Evolutionary conservation across 495 filamentous ascomycete genomes (phyloP).

Genomic region (Podospora anserina): DNA sequence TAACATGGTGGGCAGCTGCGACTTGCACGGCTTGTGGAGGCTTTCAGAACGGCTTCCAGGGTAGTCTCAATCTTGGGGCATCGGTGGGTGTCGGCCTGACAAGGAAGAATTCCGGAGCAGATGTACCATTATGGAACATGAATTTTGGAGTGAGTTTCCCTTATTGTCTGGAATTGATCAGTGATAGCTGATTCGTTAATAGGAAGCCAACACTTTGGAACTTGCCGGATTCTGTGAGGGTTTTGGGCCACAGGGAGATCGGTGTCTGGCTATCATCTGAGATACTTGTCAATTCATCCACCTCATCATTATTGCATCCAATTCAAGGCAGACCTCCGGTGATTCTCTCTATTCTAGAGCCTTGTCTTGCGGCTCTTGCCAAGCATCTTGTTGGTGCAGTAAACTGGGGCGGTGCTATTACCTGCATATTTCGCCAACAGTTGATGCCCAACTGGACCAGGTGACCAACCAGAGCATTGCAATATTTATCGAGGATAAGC

Average conservation of each 20-base stretch:
- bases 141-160: conserved; percentile 14
- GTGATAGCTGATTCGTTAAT: background rate
- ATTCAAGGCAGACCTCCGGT: background rate
- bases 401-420: no score
- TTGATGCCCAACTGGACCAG: no score
- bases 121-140: conserved; percentile 12
- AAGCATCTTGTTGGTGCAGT: no score
- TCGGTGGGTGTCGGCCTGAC: conserved; percentile 19
- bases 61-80: conserved; percentile 16
- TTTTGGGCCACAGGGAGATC: conserved; percentile 12
- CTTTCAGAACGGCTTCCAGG: conserved; percentile 14
- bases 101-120: conserved; percentile 13
- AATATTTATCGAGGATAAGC: no score
- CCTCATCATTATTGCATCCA: background rate
- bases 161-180: background rate
- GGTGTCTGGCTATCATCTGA: background rate
- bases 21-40: conserved; percentile 21
- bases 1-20: conserved; percentile 2
- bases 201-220: background rate
- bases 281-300: background rate
- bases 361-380: no score
- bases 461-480: no score
- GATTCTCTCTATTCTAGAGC: no score
- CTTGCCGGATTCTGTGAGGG: conserved; percentile 20
- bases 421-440: no score